A percentile compares a stretch with the other conserved stretches of the same genome.
Conservation (phyloP, 108 stramenopile genomes). For the Nannochloropsis oceanica region DNA sequence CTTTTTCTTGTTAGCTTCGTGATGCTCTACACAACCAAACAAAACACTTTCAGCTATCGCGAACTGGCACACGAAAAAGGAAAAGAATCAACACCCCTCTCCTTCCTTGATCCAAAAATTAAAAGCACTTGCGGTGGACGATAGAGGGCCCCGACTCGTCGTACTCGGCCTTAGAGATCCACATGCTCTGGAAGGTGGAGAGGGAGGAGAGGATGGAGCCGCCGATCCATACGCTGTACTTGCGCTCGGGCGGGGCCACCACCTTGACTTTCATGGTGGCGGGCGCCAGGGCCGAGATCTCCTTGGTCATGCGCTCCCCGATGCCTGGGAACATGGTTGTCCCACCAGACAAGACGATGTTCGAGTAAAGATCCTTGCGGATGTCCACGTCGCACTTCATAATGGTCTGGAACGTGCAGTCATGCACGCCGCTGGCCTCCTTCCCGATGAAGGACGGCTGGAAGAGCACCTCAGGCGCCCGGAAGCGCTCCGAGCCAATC, state of each 20-base stretch:
- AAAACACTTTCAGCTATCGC: too few species aligned
- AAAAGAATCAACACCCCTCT: too few species aligned
- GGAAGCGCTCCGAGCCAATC: slow-evolving; percentile 49
- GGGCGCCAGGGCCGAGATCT: slow-evolving; percentile 58
- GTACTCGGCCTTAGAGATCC: slow-evolving; percentile 98
- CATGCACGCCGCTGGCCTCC: slow-evolving; percentile 91
- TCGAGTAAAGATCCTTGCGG: slow-evolving; percentile 65
- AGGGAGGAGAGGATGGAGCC: slow-evolving; percentile 89
- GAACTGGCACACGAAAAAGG: too few species aligned
- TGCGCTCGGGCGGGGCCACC: slow-evolving; percentile 98
- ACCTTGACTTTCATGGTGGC: slow-evolving; percentile 78
- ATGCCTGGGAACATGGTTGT: slow-evolving; percentile 91
- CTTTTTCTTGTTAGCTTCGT: too few species aligned
- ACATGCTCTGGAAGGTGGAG: slow-evolving; percentile 98
- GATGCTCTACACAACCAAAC: too few species aligned
- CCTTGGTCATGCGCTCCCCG: slow-evolving; percentile 98
- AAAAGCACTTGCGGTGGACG: slow-evolving; percentile 90
- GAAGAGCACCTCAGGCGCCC: slow-evolving; percentile 53
- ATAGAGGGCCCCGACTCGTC: slow-evolving; percentile 97
- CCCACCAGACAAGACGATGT: slow-evolving; percentile 52
- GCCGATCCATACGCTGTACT: slow-evolving; percentile 51
- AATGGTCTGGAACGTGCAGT: slow-evolving; percentile 96
- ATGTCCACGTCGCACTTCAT: slow-evolving; percentile 99
- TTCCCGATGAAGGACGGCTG: slow-evolving; percentile 81
- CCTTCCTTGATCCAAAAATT: neutral